Conservation (phyloP, 148 eudicot genomes). For the Fagopyrum homotropicum region DNA sequence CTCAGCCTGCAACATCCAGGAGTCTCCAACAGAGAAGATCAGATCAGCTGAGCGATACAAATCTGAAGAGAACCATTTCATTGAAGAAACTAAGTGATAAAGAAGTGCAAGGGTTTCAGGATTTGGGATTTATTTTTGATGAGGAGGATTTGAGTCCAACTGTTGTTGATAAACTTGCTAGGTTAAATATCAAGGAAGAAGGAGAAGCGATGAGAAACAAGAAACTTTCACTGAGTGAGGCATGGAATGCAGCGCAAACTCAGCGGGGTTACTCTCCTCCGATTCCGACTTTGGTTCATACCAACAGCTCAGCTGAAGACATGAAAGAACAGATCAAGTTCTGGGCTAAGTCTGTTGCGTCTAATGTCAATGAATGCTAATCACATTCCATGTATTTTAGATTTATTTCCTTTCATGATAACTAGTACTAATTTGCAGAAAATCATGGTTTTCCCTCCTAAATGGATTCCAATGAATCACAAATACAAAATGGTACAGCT, state of each 20-base stretch:
- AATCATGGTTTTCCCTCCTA: too few species aligned
- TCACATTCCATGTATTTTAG: not conserved
- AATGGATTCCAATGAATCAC: too few species aligned
- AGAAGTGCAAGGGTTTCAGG: constrained; percentile 30
- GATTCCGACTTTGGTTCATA: constrained; percentile 29
- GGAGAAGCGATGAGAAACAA: not conserved
- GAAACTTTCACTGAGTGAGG: constrained; percentile 22
- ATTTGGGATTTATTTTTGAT: constrained; percentile 31
- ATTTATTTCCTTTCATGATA: not conserved
- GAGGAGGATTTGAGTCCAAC: constrained; percentile 23
- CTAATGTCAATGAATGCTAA: constrained; percentile 56
- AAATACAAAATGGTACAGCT: too few species aligned
- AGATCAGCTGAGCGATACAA: not conserved
- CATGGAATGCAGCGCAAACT: constrained; percentile 18
- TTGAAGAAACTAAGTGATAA: constrained; percentile 31
- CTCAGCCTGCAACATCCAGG: constrained; percentile 23
- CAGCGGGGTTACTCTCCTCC: constrained; percentile 24
- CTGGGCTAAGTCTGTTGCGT: constrained; percentile 91
- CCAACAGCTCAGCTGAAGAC: constrained; percentile 40
- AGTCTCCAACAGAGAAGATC: constrained; percentile 22
- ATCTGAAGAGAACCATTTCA: constrained; percentile 18
- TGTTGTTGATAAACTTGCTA: constrained; percentile 22
- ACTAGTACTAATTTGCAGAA: not conserved
- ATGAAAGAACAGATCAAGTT: constrained; percentile 78
- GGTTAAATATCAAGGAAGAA: constrained; percentile 32